phyloP scores from a whole-genome alignment of 345 rosid species.

The Limnanthes douglasii region DNA sequence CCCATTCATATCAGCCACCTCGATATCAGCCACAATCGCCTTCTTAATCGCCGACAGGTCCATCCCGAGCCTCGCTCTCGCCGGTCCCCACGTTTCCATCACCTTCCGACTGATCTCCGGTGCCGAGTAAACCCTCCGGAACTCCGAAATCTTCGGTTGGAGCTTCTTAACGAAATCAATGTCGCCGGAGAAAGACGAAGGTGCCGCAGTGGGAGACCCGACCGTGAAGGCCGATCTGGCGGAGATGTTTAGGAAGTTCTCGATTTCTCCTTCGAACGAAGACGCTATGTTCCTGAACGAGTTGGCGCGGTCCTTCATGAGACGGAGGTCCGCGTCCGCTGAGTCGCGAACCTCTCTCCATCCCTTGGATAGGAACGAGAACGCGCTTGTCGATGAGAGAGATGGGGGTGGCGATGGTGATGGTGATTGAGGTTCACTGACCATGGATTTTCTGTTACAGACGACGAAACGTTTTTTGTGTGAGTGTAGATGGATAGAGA shows the following conservation, averaged over 20 bases:
- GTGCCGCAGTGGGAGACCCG: constrained; percentile 23
- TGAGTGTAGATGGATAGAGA: no score
- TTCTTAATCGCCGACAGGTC: constrained; percentile 75
- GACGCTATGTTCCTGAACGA: constrained; percentile 76
- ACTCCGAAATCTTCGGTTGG: constrained; percentile 80
- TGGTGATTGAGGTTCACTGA: no score
- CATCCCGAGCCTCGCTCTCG: constrained; percentile 49
- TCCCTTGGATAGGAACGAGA: constrained; percentile 69
- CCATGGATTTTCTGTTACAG: no score
- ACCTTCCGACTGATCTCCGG: constrained; percentile 84
- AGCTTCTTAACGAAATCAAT: constrained; percentile 74
- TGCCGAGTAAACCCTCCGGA: constrained; percentile 82
- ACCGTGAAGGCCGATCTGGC: constrained; percentile 50
- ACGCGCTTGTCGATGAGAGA: constrained; percentile 38
- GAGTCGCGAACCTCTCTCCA: constrained; percentile 91
- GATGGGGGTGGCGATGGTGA: constrained; percentile 20
- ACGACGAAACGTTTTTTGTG: no score
- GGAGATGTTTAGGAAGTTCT: constrained; percentile 53
- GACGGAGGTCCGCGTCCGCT: constrained; percentile 83
- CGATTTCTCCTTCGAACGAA: constrained; percentile 76
- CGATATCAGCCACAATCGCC: constrained; percentile 56
- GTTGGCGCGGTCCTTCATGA: constrained; percentile 74
- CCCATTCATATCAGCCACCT: constrained; percentile 18
- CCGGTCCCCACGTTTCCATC: constrained; percentile 69
- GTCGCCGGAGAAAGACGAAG: constrained; percentile 28